These are phyloP conservation scores for Nigrospora osmanthi DNA, from an alignment of 2,329 filamentous ascomycete genomes.

Conservation along the genomic window DNA sequence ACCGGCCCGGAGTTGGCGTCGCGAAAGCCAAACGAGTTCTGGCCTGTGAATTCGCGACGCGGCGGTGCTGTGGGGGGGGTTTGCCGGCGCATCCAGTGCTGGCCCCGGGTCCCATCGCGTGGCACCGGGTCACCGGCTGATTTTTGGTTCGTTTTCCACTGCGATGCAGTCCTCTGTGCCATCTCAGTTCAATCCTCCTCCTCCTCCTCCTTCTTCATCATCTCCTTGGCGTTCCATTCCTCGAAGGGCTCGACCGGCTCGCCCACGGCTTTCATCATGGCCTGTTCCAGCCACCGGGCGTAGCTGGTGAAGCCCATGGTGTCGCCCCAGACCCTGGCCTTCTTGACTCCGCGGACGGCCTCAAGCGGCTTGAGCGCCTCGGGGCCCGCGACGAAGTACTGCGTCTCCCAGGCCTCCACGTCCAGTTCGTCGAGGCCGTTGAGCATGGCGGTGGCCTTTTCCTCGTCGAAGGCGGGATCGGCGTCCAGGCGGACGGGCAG, in stretches of 20 bases:
- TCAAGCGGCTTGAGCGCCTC: slow-evolving; percentile 31
- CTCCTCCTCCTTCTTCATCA: too few species aligned
- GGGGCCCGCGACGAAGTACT: slow-evolving; percentile 27
- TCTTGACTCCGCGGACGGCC: slow-evolving; percentile 29
- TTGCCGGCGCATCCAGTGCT: too few species aligned
- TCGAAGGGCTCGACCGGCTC: background rate
- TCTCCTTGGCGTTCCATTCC: too few species aligned
- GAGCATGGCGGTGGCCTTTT: slow-evolving; percentile 23
- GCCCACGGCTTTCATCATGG: slow-evolving; percentile 10
- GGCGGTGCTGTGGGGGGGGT: too few species aligned
- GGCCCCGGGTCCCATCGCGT: too few species aligned
- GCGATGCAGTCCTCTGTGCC: too few species aligned
- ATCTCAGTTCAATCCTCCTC: too few species aligned
- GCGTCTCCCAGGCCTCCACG: slow-evolving; percentile 29
- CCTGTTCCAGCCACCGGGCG: slow-evolving; percentile 27
- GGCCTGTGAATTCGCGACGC: too few species aligned
- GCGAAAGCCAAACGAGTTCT: too few species aligned
- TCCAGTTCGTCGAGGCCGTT: slow-evolving; percentile 28
- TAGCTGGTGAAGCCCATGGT: slow-evolving; percentile 34
- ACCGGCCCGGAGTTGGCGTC: too few species aligned
- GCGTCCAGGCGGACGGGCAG: slow-evolving; percentile 32
- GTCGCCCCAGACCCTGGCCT: slow-evolving; percentile 27
- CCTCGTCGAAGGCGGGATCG: slow-evolving; percentile 23
- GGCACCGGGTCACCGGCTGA: too few species aligned
- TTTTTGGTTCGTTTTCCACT: too few species aligned